Percentiles rank a stretch among this genome's conserved stretches.
These are phyloP conservation scores for Ganoderma sinense DNA, from an alignment of 1,284 basidiomycete species.

Conservation along the genomic window DNA sequence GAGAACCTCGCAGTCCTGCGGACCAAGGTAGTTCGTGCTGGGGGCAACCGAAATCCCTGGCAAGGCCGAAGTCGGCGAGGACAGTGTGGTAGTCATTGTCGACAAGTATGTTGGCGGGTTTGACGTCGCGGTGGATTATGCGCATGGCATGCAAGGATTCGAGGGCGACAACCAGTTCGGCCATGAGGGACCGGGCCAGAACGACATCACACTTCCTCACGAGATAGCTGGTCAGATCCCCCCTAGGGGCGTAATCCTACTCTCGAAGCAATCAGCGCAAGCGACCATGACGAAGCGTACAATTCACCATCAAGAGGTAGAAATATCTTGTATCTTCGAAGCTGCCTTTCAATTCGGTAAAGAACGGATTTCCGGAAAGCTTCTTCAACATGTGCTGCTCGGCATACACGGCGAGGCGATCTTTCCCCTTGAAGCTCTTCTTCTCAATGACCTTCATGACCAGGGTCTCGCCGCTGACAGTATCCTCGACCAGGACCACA, in stretches of 20 bases:
- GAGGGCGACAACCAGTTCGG: neutral
- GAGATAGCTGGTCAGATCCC: constrained; percentile 1
- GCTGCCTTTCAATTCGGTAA: neutral
- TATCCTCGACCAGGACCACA: neutral
- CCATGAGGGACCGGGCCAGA: neutral
- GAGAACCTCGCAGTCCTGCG: neutral
- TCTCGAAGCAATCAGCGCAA: neutral
- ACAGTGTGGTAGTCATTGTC: neutral
- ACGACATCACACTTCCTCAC: neutral
- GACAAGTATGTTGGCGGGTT: constrained; percentile 1
- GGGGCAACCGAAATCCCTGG: neutral
- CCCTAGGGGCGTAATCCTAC: neutral
- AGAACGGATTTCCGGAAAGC: neutral
- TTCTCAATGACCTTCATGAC: neutral
- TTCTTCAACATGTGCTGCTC: neutral
- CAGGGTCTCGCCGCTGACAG: neutral
- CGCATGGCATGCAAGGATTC: neutral
- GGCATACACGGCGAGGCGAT: neutral
- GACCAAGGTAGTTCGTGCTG: neutral
- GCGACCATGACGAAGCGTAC: neutral
- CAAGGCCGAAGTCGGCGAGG: neutral
- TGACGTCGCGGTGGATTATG: neutral
- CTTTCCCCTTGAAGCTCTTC: neutral
- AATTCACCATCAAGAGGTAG: constrained; percentile 1
- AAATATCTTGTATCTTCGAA: neutral